Conservation (phyloP, 768 basidiomycete species). For the Auriscalpium microsporum region DNA sequence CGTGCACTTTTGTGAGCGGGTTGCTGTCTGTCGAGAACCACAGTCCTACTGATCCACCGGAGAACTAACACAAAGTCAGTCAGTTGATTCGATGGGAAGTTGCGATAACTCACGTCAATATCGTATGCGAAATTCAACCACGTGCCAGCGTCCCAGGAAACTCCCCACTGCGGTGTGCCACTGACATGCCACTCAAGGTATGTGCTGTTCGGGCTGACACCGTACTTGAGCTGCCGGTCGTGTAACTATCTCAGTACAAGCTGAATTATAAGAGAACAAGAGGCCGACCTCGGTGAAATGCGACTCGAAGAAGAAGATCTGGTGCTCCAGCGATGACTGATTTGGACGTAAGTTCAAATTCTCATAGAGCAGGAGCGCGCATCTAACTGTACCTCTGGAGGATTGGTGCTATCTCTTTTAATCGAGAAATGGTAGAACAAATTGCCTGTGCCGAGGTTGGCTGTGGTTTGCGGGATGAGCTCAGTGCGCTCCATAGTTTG, state of each 20-base stretch:
- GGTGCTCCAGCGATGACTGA: constrained; percentile 48
- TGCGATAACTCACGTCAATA: constrained; percentile 37
- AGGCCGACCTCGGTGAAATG: constrained; percentile 48
- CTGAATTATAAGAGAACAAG: not conserved
- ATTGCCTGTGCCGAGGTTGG: constrained; percentile 49
- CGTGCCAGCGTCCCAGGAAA: constrained; percentile 39
- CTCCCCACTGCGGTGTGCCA: constrained; percentile 39
- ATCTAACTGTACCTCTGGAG: constrained; percentile 34
- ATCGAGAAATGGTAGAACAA: constrained; percentile 59
- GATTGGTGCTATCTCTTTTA: constrained; percentile 37
- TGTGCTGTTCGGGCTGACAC: constrained; percentile 39
- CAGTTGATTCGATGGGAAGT: not conserved
- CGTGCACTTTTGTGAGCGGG: constrained; percentile 41
- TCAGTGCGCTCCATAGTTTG: constrained; percentile 27
- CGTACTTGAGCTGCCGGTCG: constrained; percentile 41
- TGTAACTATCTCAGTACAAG: too few species aligned
- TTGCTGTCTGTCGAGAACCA: constrained; percentile 44
- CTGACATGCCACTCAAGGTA: constrained; percentile 47
- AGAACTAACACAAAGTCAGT: constrained; percentile 31
- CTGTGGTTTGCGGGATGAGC: constrained; percentile 33
- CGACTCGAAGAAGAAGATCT: constrained; percentile 55
- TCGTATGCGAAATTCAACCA: constrained; percentile 67
- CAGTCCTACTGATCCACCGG: constrained; percentile 43
- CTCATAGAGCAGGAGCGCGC: not conserved
- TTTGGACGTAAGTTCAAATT: too few species aligned